Conservation (phyloP, 768 basidiomycete genomes). For the Pleurotus tuoliensis region DNA sequence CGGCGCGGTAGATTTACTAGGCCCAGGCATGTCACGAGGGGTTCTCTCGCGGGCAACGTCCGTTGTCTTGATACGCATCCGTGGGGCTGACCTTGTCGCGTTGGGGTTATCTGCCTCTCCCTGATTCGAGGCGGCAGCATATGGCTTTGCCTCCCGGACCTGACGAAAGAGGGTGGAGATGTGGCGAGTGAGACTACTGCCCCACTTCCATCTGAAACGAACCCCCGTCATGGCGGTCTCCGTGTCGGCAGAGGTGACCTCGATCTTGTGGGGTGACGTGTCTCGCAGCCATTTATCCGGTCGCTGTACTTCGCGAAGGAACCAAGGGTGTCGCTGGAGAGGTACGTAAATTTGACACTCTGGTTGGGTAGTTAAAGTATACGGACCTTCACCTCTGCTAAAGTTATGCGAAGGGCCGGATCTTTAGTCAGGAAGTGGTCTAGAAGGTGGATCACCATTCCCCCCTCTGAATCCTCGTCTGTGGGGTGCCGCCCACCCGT, state of each 20-base stretch:
- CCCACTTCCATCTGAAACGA: constrained; percentile 60
- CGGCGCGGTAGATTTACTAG: neutral
- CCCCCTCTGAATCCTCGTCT: constrained; percentile 46
- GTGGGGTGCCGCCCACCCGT: constrained; percentile 59
- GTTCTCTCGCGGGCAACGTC: neutral
- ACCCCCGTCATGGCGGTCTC: constrained; percentile 66
- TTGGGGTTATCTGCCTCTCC: neutral
- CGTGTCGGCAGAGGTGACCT: constrained; percentile 75
- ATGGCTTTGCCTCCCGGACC: constrained; percentile 23
- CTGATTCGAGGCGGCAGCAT: neutral
- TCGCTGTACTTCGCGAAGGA: constrained; percentile 62
- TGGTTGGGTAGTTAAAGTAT: constrained; percentile 10
- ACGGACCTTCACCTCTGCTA: constrained; percentile 76
- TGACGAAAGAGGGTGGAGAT: constrained; percentile 50
- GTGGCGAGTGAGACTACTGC: constrained; percentile 35
- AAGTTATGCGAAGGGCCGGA: constrained; percentile 62
- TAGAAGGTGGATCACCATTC: constrained; percentile 67
- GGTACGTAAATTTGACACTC: constrained; percentile 8
- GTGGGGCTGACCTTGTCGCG: constrained; percentile 1
- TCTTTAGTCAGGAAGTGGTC: constrained; percentile 81
- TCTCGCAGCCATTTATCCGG: constrained; percentile 64
- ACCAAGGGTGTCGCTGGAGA: constrained; percentile 58
- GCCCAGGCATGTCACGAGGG: too few species aligned
- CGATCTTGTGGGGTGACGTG: constrained; percentile 34
- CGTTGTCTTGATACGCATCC: neutral